Conservation (phyloP, 192 early-diverging fungal genomes). For the Polychytrium aggregatum region DNA sequence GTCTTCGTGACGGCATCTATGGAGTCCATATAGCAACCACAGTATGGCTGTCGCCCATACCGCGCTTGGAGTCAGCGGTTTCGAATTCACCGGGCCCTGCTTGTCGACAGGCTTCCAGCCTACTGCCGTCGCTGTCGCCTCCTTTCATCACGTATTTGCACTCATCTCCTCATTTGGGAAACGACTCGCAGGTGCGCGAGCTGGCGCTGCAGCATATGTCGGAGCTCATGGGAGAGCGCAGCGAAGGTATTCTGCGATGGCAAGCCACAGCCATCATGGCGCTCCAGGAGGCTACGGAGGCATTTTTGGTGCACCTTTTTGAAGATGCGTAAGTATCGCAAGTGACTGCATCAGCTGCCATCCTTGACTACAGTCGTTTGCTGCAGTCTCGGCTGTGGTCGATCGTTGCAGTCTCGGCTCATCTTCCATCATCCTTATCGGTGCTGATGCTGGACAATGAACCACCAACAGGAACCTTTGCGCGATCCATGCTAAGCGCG, state of each 20-base stretch:
- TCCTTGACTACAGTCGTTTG: background rate
- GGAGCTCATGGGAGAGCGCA: no score
- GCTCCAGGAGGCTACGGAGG: conserved; percentile 70
- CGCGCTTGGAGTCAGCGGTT: no score
- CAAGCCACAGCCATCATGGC: conserved; percentile 67
- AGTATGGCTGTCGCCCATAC: no score
- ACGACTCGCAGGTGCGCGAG: no score
- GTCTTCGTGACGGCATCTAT: no score
- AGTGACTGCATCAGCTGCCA: background rate
- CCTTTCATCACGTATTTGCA: conserved; percentile 8
- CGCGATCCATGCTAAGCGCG: conserved; percentile 88
- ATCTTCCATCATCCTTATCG: no score
- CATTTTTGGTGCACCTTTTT: conserved; percentile 73
- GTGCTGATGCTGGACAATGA: background rate
- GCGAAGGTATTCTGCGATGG: no score
- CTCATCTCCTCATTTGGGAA: conserved; percentile 12
- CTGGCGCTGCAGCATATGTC: no score
- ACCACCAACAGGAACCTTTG: conserved; percentile 58
- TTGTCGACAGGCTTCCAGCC: background rate
- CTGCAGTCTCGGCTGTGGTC: no score
- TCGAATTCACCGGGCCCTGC: no score
- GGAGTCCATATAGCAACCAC: no score
- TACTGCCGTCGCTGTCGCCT: background rate
- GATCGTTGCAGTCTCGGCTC: no score
- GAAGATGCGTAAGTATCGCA: conserved; percentile 65